Evolutionary conservation across 495 filamentous ascomycete species (phyloP), one percentile per base, ranked within the genome.

Genomic region (Aspergillus hancockii): DNA sequence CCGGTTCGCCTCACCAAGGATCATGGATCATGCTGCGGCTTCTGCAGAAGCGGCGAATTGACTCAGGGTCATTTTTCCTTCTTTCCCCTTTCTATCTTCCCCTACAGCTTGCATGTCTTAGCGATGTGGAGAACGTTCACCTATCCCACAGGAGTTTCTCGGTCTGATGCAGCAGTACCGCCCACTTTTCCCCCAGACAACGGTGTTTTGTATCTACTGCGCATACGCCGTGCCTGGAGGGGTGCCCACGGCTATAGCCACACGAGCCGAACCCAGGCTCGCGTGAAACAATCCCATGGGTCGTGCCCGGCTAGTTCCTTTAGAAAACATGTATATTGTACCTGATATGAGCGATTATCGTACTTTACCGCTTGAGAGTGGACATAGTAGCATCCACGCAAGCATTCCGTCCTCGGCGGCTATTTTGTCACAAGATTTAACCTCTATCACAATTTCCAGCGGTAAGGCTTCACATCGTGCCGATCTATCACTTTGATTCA

Each of bases 191-290:
- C 43, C 38, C 38, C 38, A 40, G 47, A 45, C 13, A 54, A 52
- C 49, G 45, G 16, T 14, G 38, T 18, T 32, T 47, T 32, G 50
- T 62, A 41, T 19, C 30, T 55, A 30, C 51, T 28, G 49, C 41
- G 8, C 31, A 22, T 40, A 40, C 31, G 12, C 19, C 34, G 32
- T 53, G 19, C 61, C 56, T 55, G 56, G 45, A 47, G 43, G 41
- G 31, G 49, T 32, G 30, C 34, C 53, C 49, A 60, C 47, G 47
- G 55, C 32, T 49, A 49, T 51, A 47, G 45, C 63, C 57, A 55
- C 22, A 52, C 58, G 58, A 66, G 61, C 64, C 60, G 63, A 62
- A 59, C 63, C 51, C 63, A 61, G 50, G 52, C 49, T 47, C 64
- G 57, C 47, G 64, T 59, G 60, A 50, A 55, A 46, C 52, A 43